A percentile compares a stretch with the other conserved stretches of the same genome.
These are phyloP conservation scores for Mortierella sp. DNA, from an alignment of 371 early-diverging fungal species.

Conservation along the genomic window DNA sequence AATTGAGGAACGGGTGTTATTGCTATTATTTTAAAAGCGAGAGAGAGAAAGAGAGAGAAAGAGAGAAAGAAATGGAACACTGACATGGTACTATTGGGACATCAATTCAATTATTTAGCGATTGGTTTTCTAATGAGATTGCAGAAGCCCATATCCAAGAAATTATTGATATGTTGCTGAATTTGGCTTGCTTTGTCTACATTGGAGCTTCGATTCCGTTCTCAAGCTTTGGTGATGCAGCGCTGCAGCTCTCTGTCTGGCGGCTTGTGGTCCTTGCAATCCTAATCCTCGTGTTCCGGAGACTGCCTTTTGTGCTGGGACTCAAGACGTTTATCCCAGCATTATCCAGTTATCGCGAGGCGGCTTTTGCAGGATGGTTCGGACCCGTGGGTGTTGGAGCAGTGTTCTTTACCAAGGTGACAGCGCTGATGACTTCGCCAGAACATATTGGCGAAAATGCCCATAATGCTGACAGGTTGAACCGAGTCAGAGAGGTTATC, in stretches of 20 bases:
- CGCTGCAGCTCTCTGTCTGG: slow-evolving; percentile 67
- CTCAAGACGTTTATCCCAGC: slow-evolving; percentile 74
- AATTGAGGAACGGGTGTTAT: neutral
- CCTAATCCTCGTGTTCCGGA: slow-evolving; percentile 81
- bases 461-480: slow-evolving; percentile 31
- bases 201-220: slow-evolving; percentile 90
- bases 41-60: too few relatives aligned
- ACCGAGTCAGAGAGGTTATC: slow-evolving; percentile 35
- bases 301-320: slow-evolving; percentile 77
- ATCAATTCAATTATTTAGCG: slow-evolving; percentile 33
- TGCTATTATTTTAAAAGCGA: slow-evolving; percentile 2
- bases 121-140: slow-evolving; percentile 85
- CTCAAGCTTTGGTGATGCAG: slow-evolving; percentile 64
- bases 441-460: slow-evolving; percentile 5
- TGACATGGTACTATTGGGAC: slow-evolving; percentile 8
- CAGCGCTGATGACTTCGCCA: slow-evolving; percentile 59
- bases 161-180: slow-evolving; percentile 87
- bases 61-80: too few relatives aligned
- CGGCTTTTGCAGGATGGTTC: slow-evolving; percentile 93
- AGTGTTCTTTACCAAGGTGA: slow-evolving; percentile 73
- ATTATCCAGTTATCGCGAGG: slow-evolving; percentile 77
- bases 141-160: slow-evolving; percentile 87
- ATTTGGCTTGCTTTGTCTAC: slow-evolving; percentile 88
- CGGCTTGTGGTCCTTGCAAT: slow-evolving; percentile 70
- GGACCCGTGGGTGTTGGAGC: slow-evolving; percentile 96